Evolutionary conservation across 768 basidiomycete species (phyloP).

Genomic region (Lactarius vividus): DNA sequence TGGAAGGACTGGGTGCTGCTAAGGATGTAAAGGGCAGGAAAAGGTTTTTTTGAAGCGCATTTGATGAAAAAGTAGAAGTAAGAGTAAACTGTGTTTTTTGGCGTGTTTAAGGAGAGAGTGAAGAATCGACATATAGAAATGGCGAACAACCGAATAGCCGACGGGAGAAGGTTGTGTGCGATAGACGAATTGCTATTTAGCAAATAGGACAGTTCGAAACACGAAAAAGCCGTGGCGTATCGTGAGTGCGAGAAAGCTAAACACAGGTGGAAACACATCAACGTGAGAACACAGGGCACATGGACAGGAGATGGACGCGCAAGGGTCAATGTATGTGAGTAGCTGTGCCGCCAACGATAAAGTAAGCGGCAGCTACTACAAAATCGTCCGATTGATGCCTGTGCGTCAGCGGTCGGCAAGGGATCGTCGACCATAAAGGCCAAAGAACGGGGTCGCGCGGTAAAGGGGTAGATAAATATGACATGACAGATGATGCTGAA

Average conservation of each 20-base stretch:
- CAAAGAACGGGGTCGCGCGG: constrained; percentile 31
- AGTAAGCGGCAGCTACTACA: background rate
- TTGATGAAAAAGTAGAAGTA: background rate
- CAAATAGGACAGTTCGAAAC: constrained; percentile 14
- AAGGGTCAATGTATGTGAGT: constrained; percentile 11
- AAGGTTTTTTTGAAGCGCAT: constrained; percentile 10
- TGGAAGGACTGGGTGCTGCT: constrained; percentile 24
- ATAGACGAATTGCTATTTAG: constrained; percentile 15
- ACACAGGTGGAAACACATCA: constrained; percentile 16
- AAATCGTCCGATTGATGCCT: constrained; percentile 2
- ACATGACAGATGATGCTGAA: constrained; percentile 33
- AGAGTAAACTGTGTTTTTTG: background rate
- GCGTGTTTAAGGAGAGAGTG: constrained; percentile 15
- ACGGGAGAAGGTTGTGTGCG: constrained; percentile 2
- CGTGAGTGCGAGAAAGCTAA: constrained; percentile 13
- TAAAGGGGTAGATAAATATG: constrained; percentile 37
- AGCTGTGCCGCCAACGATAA: constrained; percentile 6
- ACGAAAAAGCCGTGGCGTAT: constrained; percentile 10
- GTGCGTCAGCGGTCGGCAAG: background rate
- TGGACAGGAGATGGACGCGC: constrained; percentile 3
- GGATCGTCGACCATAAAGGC: constrained; percentile 4
- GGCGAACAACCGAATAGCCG: constrained; percentile 20
- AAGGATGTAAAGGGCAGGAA: constrained; percentile 17
- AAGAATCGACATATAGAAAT: constrained; percentile 3
- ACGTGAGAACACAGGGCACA: constrained; percentile 10